Conservation (phyloP, 1,139 yeast species). For the Candida neerlandica region DNA sequence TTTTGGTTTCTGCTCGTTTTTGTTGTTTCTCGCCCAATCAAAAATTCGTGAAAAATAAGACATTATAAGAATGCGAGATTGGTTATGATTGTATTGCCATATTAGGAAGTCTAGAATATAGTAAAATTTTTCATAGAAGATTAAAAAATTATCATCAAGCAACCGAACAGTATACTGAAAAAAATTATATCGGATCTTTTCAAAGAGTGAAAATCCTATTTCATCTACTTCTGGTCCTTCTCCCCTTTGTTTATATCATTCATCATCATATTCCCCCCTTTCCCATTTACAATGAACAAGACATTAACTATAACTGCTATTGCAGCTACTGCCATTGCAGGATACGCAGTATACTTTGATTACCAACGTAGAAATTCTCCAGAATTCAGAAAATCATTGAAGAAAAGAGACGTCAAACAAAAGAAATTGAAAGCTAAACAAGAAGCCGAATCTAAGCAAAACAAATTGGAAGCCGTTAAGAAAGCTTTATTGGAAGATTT, state of each 20-base stretch:
- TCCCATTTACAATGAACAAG: conserved; percentile 32
- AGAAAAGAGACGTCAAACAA: conserved; percentile 62
- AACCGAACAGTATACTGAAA: conserved; percentile 5
- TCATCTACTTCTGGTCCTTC: neutral
- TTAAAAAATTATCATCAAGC: conserved; percentile 2
- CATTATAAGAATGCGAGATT: neutral
- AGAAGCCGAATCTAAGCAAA: conserved; percentile 61
- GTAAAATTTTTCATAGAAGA: conserved; percentile 2
- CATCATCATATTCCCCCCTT: neutral
- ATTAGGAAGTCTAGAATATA: conserved; percentile 9
- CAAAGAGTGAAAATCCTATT: neutral
- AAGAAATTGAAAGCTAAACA: conserved; percentile 58
- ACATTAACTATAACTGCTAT: conserved; percentile 53
- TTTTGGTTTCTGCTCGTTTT: conserved; percentile 3
- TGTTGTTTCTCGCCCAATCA: conserved; percentile 14
- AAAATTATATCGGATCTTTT: neutral
- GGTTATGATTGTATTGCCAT: neutral
- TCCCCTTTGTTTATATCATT: neutral
- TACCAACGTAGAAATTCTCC: conserved; percentile 83
- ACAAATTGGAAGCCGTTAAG: conserved; percentile 62
- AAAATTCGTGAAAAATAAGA: conserved; percentile 11
- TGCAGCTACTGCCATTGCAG: conserved; percentile 58
- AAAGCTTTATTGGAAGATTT: conserved; percentile 65
- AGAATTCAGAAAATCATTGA: conserved; percentile 77
- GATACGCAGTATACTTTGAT: conserved; percentile 89